These are phyloP conservation scores for Xylaria venustula DNA, from an alignment of 495 filamentous ascomycete genomes.

Conservation along the genomic window DNA sequence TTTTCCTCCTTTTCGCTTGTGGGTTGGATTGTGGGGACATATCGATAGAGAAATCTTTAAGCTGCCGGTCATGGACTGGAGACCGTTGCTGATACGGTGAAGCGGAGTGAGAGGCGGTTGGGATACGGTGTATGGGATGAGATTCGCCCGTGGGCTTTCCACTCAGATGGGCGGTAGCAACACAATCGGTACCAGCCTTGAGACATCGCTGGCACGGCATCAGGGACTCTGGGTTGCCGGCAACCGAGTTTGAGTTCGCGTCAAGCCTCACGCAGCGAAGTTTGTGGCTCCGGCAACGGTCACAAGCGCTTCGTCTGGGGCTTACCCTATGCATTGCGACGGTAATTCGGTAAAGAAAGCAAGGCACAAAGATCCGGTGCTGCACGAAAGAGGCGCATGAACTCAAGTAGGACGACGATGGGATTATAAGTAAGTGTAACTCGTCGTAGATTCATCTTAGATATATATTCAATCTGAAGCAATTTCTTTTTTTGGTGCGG, in stretches of 20 bases:
- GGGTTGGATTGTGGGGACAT: background rate
- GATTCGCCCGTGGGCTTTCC: background rate
- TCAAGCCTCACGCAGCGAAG: constrained; percentile 1
- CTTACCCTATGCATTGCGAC: background rate
- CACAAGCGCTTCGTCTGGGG: constrained; percentile 1
- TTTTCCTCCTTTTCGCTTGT: background rate
- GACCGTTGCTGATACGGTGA: constrained; percentile 3
- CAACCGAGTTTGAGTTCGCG: background rate
- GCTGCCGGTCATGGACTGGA: background rate
- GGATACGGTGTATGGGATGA: background rate
- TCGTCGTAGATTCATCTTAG: no score
- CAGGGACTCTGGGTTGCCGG: background rate
- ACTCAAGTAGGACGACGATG: background rate
- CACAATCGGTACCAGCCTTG: background rate
- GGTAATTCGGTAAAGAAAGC: background rate
- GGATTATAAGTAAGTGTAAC: no score
- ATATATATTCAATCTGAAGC: no score
- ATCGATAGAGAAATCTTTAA: constrained; percentile 3
- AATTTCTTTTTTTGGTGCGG: no score
- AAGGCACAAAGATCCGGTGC: background rate
- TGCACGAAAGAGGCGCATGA: background rate
- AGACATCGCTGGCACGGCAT: background rate
- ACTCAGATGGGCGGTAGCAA: background rate
- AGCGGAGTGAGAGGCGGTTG: background rate
- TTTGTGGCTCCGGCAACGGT: constrained; percentile 1